Base-by-base conservation (phyloP, 1,284 basidiomycete genomes). In the Caloboletus firmus region DNA sequence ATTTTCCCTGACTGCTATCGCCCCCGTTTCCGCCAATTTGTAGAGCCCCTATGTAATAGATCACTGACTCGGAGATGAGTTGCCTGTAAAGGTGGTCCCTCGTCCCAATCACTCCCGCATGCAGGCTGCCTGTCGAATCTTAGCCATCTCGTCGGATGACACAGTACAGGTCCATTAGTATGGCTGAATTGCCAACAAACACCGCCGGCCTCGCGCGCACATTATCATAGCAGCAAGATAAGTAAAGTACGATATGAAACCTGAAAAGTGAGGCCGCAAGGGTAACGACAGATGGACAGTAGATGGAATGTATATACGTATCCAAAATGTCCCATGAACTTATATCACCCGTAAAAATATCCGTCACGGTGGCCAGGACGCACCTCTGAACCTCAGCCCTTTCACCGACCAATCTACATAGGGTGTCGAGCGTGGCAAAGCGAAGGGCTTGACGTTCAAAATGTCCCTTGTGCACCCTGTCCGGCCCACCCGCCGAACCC, bases 401-500 rank as follows among this genome's bases (percentile, higher is more conserved):
- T 15, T 20, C 26, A 37, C 13, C 1, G 22, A 36, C 30, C 30
- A 3, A 20, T 24, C 41, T 34, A 17, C 24, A 26, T 35, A 22
- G 12, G 17, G 15, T 15, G 30, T 37, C 24, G 4, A 55, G 3
- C 24, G 12, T 44, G 28, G n/a, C 8, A 17, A 28, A 17, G n/a
- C 18, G 35, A n/a, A 28, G 10, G 9, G 5, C 9, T 28, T 2
- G 24, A 52, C 15, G 24, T 15, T 65, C 43, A 65, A 48, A 55
- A 64, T 8, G 67, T n/a, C 22, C 59, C 50, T 9, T 57, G 49
- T 0, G 26, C 26, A 1, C 56, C 55, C 11, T 53, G 54, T 11
- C 52, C 63, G 3, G 54, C 41, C 66, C 67, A 67, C 20, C 52
- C 56, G 1, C 43, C 35, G 22, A 54, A 65, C 10, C 32, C 52